phyloP scores from a whole-genome alignment of 441 rosid genomes.

The Dalechampia spathulata region DNA sequence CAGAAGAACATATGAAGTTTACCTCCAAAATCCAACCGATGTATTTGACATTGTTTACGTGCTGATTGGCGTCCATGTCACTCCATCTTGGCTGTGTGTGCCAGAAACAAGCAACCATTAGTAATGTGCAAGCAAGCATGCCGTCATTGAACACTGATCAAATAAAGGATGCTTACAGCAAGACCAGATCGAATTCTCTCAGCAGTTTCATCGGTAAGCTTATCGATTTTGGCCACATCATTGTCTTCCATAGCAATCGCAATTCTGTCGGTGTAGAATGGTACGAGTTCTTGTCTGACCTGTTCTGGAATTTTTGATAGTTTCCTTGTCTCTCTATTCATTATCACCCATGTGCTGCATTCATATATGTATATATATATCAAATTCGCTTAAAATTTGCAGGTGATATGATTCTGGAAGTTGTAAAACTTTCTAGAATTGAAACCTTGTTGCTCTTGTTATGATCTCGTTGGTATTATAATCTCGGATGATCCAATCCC shows the following conservation, averaged over 20 bases:
- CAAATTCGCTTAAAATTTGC: too few species aligned
- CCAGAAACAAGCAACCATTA: background rate
- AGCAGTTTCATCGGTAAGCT: constrained; percentile 39
- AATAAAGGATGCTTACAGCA: constrained; percentile 23
- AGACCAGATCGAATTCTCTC: constrained; percentile 37
- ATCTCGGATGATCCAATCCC: constrained; percentile 53
- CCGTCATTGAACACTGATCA: background rate
- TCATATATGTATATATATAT: too few species aligned
- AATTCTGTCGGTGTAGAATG: constrained; percentile 32
- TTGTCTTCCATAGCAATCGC: constrained; percentile 27
- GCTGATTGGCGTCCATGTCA: constrained; percentile 59
- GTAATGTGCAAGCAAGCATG: background rate
- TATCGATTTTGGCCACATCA: constrained; percentile 30
- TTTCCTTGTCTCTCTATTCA: constrained; percentile 49
- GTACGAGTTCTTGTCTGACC: constrained; percentile 36
- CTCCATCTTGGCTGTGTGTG: constrained; percentile 45
- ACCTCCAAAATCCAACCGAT: constrained; percentile 60
- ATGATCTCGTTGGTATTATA: constrained; percentile 38
- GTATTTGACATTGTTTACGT: constrained; percentile 51
- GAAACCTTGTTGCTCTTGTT: constrained; percentile 47
- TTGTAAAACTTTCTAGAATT: too few species aligned
- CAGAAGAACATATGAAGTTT: background rate
- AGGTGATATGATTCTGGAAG: too few species aligned
- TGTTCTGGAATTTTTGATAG: constrained; percentile 44
- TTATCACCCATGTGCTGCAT: constrained; percentile 61